These are phyloP conservation scores for Actinomortierella ambigua DNA, from an alignment of 371 early-diverging fungal species.

Conservation along the genomic window DNA sequence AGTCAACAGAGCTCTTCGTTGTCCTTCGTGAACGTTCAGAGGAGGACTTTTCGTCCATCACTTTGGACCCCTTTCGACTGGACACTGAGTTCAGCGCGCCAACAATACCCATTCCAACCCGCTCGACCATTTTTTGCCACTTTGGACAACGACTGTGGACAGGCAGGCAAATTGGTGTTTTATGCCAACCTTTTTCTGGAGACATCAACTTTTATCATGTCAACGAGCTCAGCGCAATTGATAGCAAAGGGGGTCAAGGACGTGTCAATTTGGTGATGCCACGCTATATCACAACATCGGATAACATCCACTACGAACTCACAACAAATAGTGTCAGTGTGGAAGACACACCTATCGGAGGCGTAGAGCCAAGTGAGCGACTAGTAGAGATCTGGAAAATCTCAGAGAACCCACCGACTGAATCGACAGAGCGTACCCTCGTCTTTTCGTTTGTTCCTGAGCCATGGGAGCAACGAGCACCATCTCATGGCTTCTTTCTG, in stretches of 20 bases:
- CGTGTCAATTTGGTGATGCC: no score
- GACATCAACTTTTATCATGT: slow-evolving; percentile 30
- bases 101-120: slow-evolving; percentile 32
- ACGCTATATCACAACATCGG: no score
- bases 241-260: no score
- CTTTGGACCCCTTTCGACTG: slow-evolving; percentile 38
- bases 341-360: no score
- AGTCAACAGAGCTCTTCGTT: slow-evolving; percentile 21
- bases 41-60: not conserved
- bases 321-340: no score
- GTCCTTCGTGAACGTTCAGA: slow-evolving; percentile 16
- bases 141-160: no score
- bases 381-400: no score
- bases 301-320: no score
- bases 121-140: slow-evolving; percentile 5
- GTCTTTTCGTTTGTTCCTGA: slow-evolving; percentile 44
- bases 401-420: no score
- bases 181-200: slow-evolving; percentile 27
- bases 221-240: no score
- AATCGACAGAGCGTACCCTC: not conserved
- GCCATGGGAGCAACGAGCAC: slow-evolving; percentile 43
- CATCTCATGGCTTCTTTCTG: slow-evolving; percentile 25
- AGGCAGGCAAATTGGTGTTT: slow-evolving; percentile 6
- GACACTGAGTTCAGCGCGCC: slow-evolving; percentile 20
- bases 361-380: no score